Base-by-base conservation (phyloP, 345 rosid genomes). In the Hibiscus mutabilis region DNA sequence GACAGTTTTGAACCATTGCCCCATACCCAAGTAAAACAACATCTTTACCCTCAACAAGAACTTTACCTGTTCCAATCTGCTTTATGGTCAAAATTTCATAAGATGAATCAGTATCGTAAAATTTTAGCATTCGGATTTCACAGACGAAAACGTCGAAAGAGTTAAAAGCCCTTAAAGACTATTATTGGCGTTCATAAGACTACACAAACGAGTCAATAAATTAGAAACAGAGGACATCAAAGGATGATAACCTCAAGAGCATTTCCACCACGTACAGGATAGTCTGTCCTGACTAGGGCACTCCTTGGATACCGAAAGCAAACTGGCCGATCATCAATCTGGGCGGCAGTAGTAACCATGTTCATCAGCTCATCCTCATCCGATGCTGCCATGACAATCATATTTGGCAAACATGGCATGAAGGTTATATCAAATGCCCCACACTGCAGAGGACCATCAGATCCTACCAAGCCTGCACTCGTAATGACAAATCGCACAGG, bases 371-470 rank as follows among this genome's bases (percentile, higher is more conserved):
- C 95, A 71, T 88, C 89, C 82, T 91, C 98, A 35, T 91, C 80
- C 1, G 97, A 85, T 67, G 98, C 96, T 37, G 98, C 98, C 98
- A 93, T 91, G 69, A 91, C 89, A 75, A 93, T 83, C 98, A 94
- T 94, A 83, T 87, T 94, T 69, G 98, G 98, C 82, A 94, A 85
- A 53, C 89, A 94, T 74, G 98, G 88, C 97, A 94, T 91, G 77
- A 87, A 93, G 51, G 97, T 84, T 77, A 94, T 86, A 75, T 94
- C 98, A 42, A 89, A 94, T 71, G 96, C 88, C 44, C 98, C 98
- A 75, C 88, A 88, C 62, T 88, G 90, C 64, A 80, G 74, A 3
- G 98, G 91, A 69, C 98, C 98, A 80, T 88, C 93, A 2, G 91
- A 85, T 63, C 98, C 97, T 56, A 89, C 98, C 77, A 93, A 75